Conservation (phyloP, 768 basidiomycete species). For the Trametes sanguinea region DNA sequence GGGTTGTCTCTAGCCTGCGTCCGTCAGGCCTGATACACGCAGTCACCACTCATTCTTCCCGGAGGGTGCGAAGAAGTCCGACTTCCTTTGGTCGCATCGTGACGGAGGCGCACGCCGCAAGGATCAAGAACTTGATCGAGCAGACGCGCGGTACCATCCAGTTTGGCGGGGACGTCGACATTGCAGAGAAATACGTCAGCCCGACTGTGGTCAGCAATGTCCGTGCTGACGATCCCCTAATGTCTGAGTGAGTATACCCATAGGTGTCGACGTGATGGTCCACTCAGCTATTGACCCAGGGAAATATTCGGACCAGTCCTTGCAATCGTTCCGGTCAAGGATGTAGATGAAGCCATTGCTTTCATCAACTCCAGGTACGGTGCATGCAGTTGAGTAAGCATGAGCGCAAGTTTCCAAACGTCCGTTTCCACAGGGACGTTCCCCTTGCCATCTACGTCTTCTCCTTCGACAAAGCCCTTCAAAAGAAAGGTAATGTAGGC, state of each 20-base stretch:
- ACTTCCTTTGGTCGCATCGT: slow-evolving; percentile 53
- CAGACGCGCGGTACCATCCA: slow-evolving; percentile 64
- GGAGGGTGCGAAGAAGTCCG: slow-evolving; percentile 37
- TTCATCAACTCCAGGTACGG: slow-evolving; percentile 59
- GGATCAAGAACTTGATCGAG: slow-evolving; percentile 59
- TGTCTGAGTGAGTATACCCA: slow-evolving; percentile 59
- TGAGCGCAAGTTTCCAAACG: no score
- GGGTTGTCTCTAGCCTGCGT: background rate
- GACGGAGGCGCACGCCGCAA: slow-evolving; percentile 49
- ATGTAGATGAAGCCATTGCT: slow-evolving; percentile 66
- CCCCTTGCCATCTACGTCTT: slow-evolving; percentile 80
- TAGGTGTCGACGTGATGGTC: background rate
- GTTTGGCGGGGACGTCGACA: slow-evolving; percentile 61
- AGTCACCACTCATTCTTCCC: slow-evolving; percentile 51
- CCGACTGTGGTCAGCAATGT: slow-evolving; percentile 72
- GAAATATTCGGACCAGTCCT: slow-evolving; percentile 84
- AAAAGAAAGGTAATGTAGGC: slow-evolving; percentile 50
- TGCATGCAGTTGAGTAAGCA: no score
- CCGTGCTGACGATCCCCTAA: slow-evolving; percentile 61
- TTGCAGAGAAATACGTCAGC: slow-evolving; percentile 56
- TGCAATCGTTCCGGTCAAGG: slow-evolving; percentile 68
- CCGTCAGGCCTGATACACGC: background rate
- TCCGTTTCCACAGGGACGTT: slow-evolving; percentile 48
- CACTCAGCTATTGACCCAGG: slow-evolving; percentile 35
- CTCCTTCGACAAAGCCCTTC: slow-evolving; percentile 54